phyloP scores from a whole-genome alignment of 352 stramenopile genomes.

The Pythium oligandrum region DNA sequence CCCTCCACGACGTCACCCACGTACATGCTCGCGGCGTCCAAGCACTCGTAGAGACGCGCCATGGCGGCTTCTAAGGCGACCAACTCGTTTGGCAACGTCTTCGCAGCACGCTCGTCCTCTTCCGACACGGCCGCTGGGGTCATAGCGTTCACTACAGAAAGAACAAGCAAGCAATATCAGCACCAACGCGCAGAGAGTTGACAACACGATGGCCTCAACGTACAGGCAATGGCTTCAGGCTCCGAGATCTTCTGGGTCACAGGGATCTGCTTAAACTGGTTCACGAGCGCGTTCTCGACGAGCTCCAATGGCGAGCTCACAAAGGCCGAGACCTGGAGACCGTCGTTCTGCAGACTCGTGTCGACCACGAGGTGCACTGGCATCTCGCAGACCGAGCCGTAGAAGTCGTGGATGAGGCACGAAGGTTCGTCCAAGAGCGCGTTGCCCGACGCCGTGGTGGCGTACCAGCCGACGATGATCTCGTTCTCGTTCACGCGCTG shows the following conservation, averaged over 20 bases:
- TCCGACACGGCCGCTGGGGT: constrained; percentile 16
- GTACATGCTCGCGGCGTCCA: constrained; percentile 87
- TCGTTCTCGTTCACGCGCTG: constrained; percentile 93
- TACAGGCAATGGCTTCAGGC: constrained; percentile 92
- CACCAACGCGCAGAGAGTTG: not conserved
- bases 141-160: constrained; percentile 67
- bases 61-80: constrained; percentile 77
- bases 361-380: constrained; percentile 95
- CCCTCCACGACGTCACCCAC: constrained; percentile 89
- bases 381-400: constrained; percentile 90
- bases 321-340: constrained; percentile 91
- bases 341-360: constrained; percentile 76
- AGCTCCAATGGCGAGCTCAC: constrained; percentile 87
- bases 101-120: constrained; percentile 12
- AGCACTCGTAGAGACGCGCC: constrained; percentile 86
- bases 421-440: constrained; percentile 91
- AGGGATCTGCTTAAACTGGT: constrained; percentile 92
- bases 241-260: constrained; percentile 91
- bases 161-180: constrained; percentile 4
- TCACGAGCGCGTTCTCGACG: constrained; percentile 87
- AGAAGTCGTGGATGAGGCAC: constrained; percentile 98
- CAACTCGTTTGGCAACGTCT: constrained; percentile 68
- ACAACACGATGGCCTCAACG: constrained; percentile 15
- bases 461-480: constrained; percentile 97
- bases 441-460: constrained; percentile 44